Evolutionary conservation across 768 basidiomycete species (phyloP).

Genomic region (Boletus pseudopeckii): DNA sequence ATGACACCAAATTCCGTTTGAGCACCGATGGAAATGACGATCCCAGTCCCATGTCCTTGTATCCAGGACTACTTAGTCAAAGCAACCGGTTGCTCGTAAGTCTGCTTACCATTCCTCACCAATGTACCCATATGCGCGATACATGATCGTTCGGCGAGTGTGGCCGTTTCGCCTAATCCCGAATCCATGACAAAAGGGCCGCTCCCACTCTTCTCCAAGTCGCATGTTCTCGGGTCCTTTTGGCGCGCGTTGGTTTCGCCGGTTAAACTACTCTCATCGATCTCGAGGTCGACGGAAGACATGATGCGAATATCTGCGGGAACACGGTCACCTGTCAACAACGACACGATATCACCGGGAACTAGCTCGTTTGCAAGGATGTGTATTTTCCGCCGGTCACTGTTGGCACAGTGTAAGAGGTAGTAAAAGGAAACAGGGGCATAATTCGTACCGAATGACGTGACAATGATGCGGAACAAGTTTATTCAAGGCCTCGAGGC

Average conservation of each 20-base stretch:
- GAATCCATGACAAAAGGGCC: slow-evolving; percentile 23
- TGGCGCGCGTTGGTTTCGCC: slow-evolving; percentile 83
- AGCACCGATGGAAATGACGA: slow-evolving; percentile 82
- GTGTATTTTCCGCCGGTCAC: slow-evolving; percentile 60
- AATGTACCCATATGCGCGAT: slow-evolving; percentile 96
- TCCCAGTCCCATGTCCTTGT: slow-evolving; percentile 73
- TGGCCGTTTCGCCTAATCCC: slow-evolving; percentile 39
- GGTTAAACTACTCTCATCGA: slow-evolving; percentile 93
- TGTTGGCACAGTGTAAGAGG: neutral
- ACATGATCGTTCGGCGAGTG: slow-evolving; percentile 81
- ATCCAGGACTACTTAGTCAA: slow-evolving; percentile 1
- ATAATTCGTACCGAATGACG: slow-evolving; percentile 55
- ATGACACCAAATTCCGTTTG: slow-evolving; percentile 95
- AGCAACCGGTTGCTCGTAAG: neutral
- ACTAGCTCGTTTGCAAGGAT: slow-evolving; percentile 97
- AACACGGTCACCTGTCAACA: slow-evolving; percentile 88
- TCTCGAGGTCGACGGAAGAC: slow-evolving; percentile 80
- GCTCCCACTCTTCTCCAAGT: slow-evolving; percentile 32
- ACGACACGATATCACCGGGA: slow-evolving; percentile 88
- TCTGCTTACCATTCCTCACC: slow-evolving; percentile 72
- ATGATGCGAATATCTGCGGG: slow-evolving; percentile 90
- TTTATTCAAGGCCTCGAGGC: slow-evolving; percentile 91
- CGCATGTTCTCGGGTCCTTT: slow-evolving; percentile 61
- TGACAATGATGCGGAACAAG: slow-evolving; percentile 97
- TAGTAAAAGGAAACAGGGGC: neutral